Evolutionary conservation across 2,329 filamentous ascomycete species (phyloP).

Genomic region (Colletotrichum truncatum): DNA sequence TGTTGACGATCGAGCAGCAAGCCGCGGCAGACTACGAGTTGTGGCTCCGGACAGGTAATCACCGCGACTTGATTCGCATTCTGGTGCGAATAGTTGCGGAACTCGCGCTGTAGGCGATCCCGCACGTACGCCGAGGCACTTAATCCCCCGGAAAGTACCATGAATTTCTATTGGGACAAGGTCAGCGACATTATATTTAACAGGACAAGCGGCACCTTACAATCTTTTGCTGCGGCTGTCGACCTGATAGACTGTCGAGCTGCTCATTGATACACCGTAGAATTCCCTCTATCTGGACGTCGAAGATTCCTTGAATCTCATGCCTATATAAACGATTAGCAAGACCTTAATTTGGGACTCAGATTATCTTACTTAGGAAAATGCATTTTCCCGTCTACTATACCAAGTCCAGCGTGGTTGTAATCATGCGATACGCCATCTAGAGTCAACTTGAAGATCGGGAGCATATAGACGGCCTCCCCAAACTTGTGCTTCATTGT

Average conservation of each 20-base stretch:
- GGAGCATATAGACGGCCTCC: slow-evolving; percentile 50
- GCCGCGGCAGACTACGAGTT: slow-evolving; percentile 64
- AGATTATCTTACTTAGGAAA: slow-evolving; percentile 44
- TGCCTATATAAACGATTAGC: not conserved
- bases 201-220: slow-evolving; percentile 35
- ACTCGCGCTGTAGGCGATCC: slow-evolving; percentile 48
- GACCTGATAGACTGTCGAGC: slow-evolving; percentile 47
- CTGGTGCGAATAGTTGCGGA: slow-evolving; percentile 43
- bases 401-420: slow-evolving; percentile 44
- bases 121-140: slow-evolving; percentile 57
- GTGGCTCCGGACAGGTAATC: slow-evolving; percentile 58
- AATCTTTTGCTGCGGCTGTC: slow-evolving; percentile 43
- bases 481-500: slow-evolving; percentile 54
- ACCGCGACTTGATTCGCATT: slow-evolving; percentile 47
- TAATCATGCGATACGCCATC: slow-evolving; percentile 53
- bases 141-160: slow-evolving; percentile 56
- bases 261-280: slow-evolving; percentile 48
- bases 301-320: slow-evolving; percentile 4
- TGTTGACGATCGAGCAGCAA: slow-evolving; percentile 61
- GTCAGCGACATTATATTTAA: slow-evolving; percentile 17
- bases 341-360: not conserved
- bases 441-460: slow-evolving; percentile 51
- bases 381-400: slow-evolving; percentile 51
- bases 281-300: slow-evolving; percentile 48
- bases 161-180: slow-evolving; percentile 45